Base-by-base conservation (phyloP, 257 asterid species). In the Solanum chiquidenum region DNA sequence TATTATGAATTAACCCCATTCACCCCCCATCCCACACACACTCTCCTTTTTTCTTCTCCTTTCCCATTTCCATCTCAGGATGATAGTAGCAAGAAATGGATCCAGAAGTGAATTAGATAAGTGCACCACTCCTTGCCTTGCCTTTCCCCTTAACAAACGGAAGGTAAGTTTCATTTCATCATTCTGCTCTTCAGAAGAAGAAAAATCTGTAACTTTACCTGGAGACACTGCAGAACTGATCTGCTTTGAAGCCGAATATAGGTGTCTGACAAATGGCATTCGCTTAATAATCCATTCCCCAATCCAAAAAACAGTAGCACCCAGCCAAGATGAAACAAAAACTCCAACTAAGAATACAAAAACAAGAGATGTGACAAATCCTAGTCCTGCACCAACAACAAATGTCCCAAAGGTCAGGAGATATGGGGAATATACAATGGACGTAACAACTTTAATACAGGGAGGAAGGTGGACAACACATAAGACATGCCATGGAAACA, bases 181-280 rank as follows among this genome's bases (percentile, higher is more conserved):
- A 18, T 34, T 82, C 29, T 82, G 33, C 68, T 16, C 25, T 49
- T 52, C 84, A 12, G 11, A 68, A 40, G 82, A 62, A 7, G 64
- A 52, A 73, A 58, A 8, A 73, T 29, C 49, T 72, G 84, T 73
- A 73, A 83, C 80, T 88, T 74, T 93, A 93, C 98, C 98, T n/a
- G 99, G 99, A 89, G 99, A 95, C 88, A 96, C 90, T 38, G 99
- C 99, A 38, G 99, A 89, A 87, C 99, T 96, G 21, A 96, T 95
- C 90, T 96, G 99, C 93, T 96, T 96, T 90, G 99, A 96, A 71
- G 99, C 99, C 29, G 99, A 96, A 89, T 96, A 96, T 46, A 96
- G 72, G 88, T 95, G 95, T 84, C 86, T 93, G 72, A 96, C 95
- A 88, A 96, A 95, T 35, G 99, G 99, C 98, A 95, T 95, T 90